These are phyloP conservation scores for Myotisia sp. DNA, from an alignment of 2,329 filamentous ascomycete genomes.

Conservation along the genomic window DNA sequence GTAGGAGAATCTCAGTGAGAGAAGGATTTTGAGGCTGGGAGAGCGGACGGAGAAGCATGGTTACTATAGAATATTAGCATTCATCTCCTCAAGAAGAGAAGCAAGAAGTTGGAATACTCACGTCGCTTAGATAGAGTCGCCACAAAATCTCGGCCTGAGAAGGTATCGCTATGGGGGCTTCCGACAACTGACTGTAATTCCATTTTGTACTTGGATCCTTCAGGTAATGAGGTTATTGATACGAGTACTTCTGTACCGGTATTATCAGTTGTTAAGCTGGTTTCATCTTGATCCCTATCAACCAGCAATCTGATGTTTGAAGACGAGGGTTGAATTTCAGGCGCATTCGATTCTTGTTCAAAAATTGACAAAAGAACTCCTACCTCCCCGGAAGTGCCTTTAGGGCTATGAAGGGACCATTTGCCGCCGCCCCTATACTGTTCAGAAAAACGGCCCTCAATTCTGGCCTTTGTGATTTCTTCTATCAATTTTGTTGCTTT, in stretches of 20 bases:
- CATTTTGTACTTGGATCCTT: constrained; percentile 39
- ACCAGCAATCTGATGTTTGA: constrained; percentile 26
- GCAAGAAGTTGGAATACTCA: constrained; percentile 31
- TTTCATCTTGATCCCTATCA: too few species aligned
- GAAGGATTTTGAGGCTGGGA: constrained; percentile 43
- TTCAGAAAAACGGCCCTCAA: constrained; percentile 75
- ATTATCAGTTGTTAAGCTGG: constrained; percentile 18
- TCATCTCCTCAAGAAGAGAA: background rate
- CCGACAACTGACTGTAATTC: constrained; percentile 54
- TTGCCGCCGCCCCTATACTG: constrained; percentile 63
- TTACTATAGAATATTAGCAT: constrained; percentile 38
- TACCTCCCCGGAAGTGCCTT: constrained; percentile 43
- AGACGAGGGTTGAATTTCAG: constrained; percentile 37
- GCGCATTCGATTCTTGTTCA: constrained; percentile 28
- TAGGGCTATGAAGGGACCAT: constrained; percentile 64
- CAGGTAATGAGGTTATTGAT: constrained; percentile 59
- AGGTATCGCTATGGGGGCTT: constrained; percentile 57
- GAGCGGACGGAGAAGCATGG: constrained; percentile 56
- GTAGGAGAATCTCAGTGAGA: constrained; percentile 50
- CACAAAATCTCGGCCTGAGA: constrained; percentile 58
- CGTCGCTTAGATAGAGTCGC: constrained; percentile 59
- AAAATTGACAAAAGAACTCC: constrained; percentile 36
- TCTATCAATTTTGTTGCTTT: constrained; percentile 65
- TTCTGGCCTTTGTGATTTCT: constrained; percentile 70
- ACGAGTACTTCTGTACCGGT: constrained; percentile 34